A percentile compares a stretch with the other conserved stretches of the same genome.
Conservation (phyloP, 1,284 basidiomycete genomes). For the Coniferiporia sulphurascens region DNA sequence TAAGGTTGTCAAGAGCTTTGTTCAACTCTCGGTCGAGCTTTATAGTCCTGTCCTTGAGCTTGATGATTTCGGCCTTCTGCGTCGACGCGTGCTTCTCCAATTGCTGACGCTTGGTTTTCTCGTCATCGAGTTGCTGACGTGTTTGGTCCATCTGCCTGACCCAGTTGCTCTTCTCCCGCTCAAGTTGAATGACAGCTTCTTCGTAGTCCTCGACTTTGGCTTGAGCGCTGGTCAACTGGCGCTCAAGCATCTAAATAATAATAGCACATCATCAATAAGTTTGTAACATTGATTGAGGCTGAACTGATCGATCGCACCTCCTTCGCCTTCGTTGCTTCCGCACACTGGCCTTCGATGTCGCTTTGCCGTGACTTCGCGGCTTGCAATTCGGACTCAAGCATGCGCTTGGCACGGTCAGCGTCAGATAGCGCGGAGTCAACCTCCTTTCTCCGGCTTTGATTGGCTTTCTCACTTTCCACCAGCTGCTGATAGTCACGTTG, state of each 20-base stretch:
- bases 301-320: conserved; percentile 48
- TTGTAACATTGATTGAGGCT: conserved; percentile 4
- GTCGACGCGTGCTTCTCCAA: conserved; percentile 64
- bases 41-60: conserved; percentile 64
- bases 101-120: conserved; percentile 64
- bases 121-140: conserved; percentile 65
- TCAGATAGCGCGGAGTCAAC: conserved; percentile 52
- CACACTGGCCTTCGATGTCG: conserved; percentile 64
- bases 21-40: conserved; percentile 81
- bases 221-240: conserved; percentile 68
- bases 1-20: conserved; percentile 74
- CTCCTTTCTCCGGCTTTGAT: conserved; percentile 49
- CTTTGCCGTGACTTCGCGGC: conserved; percentile 67
- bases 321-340: conserved; percentile 58
- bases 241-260: conserved; percentile 58
- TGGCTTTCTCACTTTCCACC: conserved; percentile 49
- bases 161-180: conserved; percentile 75
- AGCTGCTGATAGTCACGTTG: conserved; percentile 59
- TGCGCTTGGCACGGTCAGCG: conserved; percentile 67
- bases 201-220: conserved; percentile 82
- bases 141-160: conserved; percentile 67
- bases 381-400: conserved; percentile 73
- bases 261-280: conserved; percentile 3
- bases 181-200: conserved; percentile 78
- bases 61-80: conserved; percentile 65